Base-by-base conservation (phyloP, 129 eudicot genomes). In the Artemisia tridentata region DNA sequence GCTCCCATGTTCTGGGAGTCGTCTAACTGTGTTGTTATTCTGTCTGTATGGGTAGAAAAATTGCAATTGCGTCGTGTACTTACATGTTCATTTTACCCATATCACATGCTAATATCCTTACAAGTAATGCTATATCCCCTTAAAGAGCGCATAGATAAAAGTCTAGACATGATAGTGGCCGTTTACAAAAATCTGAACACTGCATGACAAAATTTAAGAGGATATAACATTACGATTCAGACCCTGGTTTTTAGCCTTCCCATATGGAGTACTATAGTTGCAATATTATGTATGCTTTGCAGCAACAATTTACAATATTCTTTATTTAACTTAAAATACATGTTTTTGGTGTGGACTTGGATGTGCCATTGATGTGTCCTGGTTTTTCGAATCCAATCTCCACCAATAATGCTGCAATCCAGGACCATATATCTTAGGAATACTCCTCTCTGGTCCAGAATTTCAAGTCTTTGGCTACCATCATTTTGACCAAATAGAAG, bases 11-110 rank as follows among this genome's bases (percentile, higher is more conserved):
- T 21, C 21, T 59, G 21, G 63, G 70, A 51, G 27, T 38, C 23
- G 63, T 63, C 4, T 38, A 54, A 71, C 77, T 64, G 6, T 62
- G 41, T 38, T 69, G 14, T 51, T 38, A 60, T 50, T 13, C 29
- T 60, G 11, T 34, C 20, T 68, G 67, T 45, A 31, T 15, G 17
- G 59, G 73, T 56, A 25, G 50, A 46, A 65, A 52, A 20, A 2
- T 55, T n/a, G 11, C 11, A 41, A 52, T 53, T 21, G 18, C 12
- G 2, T 64, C 65, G 3, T 2, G 46, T 61, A 27, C 7, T 18
- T 23, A 54, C 11, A 19, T 55, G 65, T 43, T 57, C 3, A 43
- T 13, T 71, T 71, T 59, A 20, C 51, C 31, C 46, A 56, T 13
- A 38, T 70, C 13, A 38, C 62, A 0, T 34, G 38, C 13, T 54